Evolutionary conservation across 805 yeast genomes (phyloP), one percentile per base, ranked within the genome.

Genomic region (Metschnikowia lachancei): DNA sequence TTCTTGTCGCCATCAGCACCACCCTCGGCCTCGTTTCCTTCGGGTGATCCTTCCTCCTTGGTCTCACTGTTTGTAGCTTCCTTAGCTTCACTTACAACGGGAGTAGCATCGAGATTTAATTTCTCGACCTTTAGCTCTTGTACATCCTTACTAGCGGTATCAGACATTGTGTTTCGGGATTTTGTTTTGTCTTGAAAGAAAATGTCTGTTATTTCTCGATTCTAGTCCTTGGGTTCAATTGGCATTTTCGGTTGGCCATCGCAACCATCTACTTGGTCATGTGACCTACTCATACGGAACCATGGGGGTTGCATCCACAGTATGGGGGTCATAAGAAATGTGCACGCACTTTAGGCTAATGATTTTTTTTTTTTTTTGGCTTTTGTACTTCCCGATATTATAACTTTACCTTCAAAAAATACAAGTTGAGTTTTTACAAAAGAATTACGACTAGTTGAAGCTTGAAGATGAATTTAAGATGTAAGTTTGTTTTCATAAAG

Each of bases 21-120:
- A 17, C 13, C 39, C 51, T 36, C 39, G 38, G 37, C 74, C 76
- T 80, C 73, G 43, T 50, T 28, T 13, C 46, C 35, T 31, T 12
- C 20, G 22, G 13, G 17, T 22, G 24, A 22, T 8, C 19, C 20
- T 18, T 26, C 42, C 22, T 29, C 35, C 19, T 11, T 12, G 14
- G 17, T 7, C 51, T 36, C 30, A 39, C 33, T 73, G 76, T 79
- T 73, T 39, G 49, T 28, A 13, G 45, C 35, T 35, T 12, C 29
- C 16, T 11, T 16, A 13, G 28, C 16, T n/a, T 26, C 42, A 17
- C 37, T 30, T 28, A 17, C 41, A 22, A 36, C 34, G 31, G 37
- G 8, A 13, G 45, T 35, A 17, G 37, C 53, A 45, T 46, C 44
- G 17, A 50, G 47, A 22, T 36, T 41, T 48, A 31, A 41, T 14